phyloP scores from a whole-genome alignment of 2,329 filamentous ascomycete genomes.

The Alternaria triticina region DNA sequence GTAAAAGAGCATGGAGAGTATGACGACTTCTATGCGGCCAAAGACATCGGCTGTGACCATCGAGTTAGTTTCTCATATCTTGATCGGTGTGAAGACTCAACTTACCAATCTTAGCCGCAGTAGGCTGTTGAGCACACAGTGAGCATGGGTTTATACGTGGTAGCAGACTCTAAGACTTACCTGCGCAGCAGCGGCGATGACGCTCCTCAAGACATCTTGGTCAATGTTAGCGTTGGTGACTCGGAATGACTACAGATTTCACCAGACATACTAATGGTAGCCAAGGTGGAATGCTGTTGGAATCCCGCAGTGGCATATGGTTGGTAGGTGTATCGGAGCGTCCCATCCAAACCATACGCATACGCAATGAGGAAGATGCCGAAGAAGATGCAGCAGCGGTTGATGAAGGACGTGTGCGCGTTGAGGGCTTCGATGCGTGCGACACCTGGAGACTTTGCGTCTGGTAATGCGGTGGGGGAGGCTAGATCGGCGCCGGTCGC shows the following conservation, averaged over 20 bases:
- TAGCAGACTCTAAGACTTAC: neutral
- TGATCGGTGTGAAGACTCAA: neutral
- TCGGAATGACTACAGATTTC: neutral
- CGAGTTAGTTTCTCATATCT: neutral
- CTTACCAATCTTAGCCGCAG: conserved; percentile 63
- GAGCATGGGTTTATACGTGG: neutral
- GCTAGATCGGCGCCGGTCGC: neutral
- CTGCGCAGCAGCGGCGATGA: conserved; percentile 64
- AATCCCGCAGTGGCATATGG: conserved; percentile 62
- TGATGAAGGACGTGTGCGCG: conserved; percentile 57
- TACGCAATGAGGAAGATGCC: conserved; percentile 69
- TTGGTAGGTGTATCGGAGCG: conserved; percentile 56
- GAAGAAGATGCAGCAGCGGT: conserved; percentile 65
- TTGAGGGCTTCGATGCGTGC: conserved; percentile 65
- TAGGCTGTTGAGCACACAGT: conserved; percentile 41
- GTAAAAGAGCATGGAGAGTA: conserved; percentile 64
- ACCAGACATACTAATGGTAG: conserved; percentile 54
- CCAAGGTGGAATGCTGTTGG: conserved; percentile 58
- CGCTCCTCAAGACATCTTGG: conserved; percentile 59
- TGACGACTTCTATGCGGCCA: conserved; percentile 65
- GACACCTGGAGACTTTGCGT: conserved; percentile 60
- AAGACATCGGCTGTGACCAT: conserved; percentile 58
- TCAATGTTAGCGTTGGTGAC: neutral
- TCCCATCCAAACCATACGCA: conserved; percentile 63
- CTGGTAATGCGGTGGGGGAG: conserved; percentile 19